Conservation (phyloP, 306 rosid genomes). For the Cicer pinnatifidum region DNA sequence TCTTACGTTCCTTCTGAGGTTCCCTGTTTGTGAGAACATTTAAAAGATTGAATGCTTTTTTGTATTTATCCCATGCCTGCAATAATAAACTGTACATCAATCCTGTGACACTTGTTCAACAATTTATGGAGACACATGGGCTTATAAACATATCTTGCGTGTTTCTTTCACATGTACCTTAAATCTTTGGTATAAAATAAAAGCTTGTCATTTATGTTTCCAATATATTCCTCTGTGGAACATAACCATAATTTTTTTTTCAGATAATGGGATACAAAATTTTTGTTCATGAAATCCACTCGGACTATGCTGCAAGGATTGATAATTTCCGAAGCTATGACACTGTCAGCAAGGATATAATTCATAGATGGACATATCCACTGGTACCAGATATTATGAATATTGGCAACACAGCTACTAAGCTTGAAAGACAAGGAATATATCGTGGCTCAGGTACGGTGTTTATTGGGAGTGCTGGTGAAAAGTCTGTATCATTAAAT, state of each 20-base stretch:
- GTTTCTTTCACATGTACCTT: slow-evolving; percentile 24
- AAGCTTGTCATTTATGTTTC: slow-evolving; percentile 23
- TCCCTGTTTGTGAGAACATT: neutral
- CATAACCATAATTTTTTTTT: slow-evolving; percentile 47
- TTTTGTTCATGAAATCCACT: slow-evolving; percentile 87
- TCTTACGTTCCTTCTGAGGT: slow-evolving; percentile 23
- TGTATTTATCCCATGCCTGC: slow-evolving; percentile 29
- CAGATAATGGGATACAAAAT: slow-evolving; percentile 99
- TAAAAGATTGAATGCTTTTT: neutral
- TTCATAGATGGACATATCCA: slow-evolving; percentile 98
- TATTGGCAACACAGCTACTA: slow-evolving; percentile 65
- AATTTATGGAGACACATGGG: slow-evolving; percentile 4
- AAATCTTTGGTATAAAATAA: slow-evolving; percentile 15
- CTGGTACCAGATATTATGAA: slow-evolving; percentile 90
- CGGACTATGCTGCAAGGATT: slow-evolving; percentile 92
- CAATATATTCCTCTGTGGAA: slow-evolving; percentile 27
- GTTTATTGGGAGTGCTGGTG: slow-evolving; percentile 7
- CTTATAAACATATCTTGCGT: slow-evolving; percentile 5
- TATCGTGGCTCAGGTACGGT: slow-evolving; percentile 84
- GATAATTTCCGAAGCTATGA: slow-evolving; percentile 97
- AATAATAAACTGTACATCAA: slow-evolving; percentile 2
- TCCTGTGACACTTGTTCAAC: neutral
- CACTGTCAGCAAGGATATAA: slow-evolving; percentile 92
- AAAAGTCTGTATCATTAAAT: slow-evolving; percentile 6
- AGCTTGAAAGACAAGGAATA: slow-evolving; percentile 90